Conservation (phyloP, 192 early-diverging fungal species). For the Entomortierella chlamydospora region DNA sequence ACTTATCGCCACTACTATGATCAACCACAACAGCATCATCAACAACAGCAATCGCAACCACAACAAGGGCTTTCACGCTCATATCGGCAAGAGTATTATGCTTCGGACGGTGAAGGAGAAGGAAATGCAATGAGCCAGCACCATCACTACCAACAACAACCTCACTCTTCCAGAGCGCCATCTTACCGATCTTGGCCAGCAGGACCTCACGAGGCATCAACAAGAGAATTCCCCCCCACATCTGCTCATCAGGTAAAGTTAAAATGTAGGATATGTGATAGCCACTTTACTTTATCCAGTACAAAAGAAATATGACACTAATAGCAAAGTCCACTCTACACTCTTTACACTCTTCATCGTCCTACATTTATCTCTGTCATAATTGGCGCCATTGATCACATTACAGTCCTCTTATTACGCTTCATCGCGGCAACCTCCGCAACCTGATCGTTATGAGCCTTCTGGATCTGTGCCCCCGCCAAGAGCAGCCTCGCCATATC, state of each 20-base stretch:
- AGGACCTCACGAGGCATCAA: slow-evolving; percentile 17
- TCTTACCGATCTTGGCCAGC: slow-evolving; percentile 24
- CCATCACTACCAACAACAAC: slow-evolving; percentile 25
- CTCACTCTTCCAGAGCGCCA: slow-evolving; percentile 19
- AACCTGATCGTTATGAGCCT: slow-evolving; percentile 26
- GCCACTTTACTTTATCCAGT: too few species aligned
- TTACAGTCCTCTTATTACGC: slow-evolving; percentile 15
- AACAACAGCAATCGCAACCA: slow-evolving; percentile 9
- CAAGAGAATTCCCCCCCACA: slow-evolving; percentile 29
- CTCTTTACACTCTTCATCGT: not conserved
- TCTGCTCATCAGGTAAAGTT: slow-evolving; percentile 24
- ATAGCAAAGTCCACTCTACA: not conserved
- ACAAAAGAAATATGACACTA: not conserved
- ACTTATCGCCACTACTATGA: slow-evolving; percentile 36
- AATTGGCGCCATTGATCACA: not conserved
- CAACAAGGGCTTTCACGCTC: not conserved
- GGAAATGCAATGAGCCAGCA: slow-evolving; percentile 12
- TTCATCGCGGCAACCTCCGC: slow-evolving; percentile 11
- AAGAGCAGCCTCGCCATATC: slow-evolving; percentile 21
- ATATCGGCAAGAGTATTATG: slow-evolving; percentile 37
- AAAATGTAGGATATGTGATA: not conserved
- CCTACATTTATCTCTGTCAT: not conserved
- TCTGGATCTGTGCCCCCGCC: slow-evolving; percentile 5
- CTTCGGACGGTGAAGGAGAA: slow-evolving; percentile 40
- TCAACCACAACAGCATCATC: slow-evolving; percentile 18